A percentile compares a stretch with the other conserved stretches of the same genome.
Conservation (phyloP, 306 rosid genomes). For the Echinosophora koreensis region DNA sequence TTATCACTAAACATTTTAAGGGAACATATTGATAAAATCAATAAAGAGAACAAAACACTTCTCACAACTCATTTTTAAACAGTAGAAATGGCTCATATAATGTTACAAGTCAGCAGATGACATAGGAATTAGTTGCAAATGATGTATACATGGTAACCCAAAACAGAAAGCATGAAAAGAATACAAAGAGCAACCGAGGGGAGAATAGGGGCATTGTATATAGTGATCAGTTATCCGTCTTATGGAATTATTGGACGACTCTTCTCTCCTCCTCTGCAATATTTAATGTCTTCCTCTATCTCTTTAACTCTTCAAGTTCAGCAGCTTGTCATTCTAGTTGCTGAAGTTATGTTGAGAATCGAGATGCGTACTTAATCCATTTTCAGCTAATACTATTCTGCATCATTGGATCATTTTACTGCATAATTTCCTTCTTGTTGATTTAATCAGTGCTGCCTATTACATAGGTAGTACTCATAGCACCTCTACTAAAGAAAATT, state of each 20-base stretch:
- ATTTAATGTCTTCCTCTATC: background rate
- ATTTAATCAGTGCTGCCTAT: too few species aligned
- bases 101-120: background rate
- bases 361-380: background rate
- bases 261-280: background rate
- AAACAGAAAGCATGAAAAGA: background rate
- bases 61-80: background rate
- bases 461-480: background rate
- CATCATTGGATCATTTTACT: too few species aligned
- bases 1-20: slow-evolving; percentile 27
- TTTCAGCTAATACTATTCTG: background rate
- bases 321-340: background rate
- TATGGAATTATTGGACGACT: background rate
- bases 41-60: slow-evolving; percentile 11
- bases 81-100: slow-evolving; percentile 22
- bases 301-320: background rate
- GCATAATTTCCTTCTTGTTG: too few species aligned
- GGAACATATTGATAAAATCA: slow-evolving; percentile 6
- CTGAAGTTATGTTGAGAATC: background rate
- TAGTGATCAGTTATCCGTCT: background rate
- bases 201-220: background rate
- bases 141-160: background rate
- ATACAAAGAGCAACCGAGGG: background rate
- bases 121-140: background rate
- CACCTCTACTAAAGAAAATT: background rate